Evolutionary conservation across 1,284 basidiomycete genomes (phyloP), one percentile per base, ranked within the genome.

Genomic region (Microbotryum intermedium): DNA sequence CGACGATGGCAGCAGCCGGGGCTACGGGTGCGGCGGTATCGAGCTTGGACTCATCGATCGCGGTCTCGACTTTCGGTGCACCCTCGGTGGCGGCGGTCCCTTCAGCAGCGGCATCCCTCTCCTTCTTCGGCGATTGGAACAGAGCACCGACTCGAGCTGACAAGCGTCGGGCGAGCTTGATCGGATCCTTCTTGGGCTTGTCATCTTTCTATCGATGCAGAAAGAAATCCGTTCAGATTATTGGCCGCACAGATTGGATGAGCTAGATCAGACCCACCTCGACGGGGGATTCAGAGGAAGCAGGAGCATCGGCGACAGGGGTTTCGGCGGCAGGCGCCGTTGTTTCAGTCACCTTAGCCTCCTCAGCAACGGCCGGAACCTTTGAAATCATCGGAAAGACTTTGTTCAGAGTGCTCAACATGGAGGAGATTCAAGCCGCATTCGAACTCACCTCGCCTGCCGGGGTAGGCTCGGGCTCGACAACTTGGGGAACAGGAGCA

Each of bases 131-230:
- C 18, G 59, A 47, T 21, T 43, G 48, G 55, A 69, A 49, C 21
- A 69, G 39, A 11, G 50, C 58, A 49, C 61, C 61, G 53, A 69
- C 49, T 47, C 60, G 62, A 48, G 66, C 64, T 8, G 65, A 66
- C 9, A 69, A 61, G 23, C 67, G 67, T 23, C 67, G 67, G 30
- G 62, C 58, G 34, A 69, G 67, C 53, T 69, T 69, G 42, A 51
- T 26, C 56, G 57, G 57, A 48, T 58, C 50, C 50, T 60, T 57
- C 62, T 60, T 64, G 29, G 59, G 62, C 26, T 55, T 56, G 25
- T 61, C 60, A 49, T 62, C 58, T 29, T 60, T 28, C 47, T 49
- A 16, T 39, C 11, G 16, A 11, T 4, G 10, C 34, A 13, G 11
- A 9, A 34, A 34, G 16, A 34, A 9, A 4, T 34, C n/a, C n/a